These are phyloP conservation scores for Synchytrium microbalum DNA, from an alignment of 371 early-diverging fungal species.

Conservation along the genomic window DNA sequence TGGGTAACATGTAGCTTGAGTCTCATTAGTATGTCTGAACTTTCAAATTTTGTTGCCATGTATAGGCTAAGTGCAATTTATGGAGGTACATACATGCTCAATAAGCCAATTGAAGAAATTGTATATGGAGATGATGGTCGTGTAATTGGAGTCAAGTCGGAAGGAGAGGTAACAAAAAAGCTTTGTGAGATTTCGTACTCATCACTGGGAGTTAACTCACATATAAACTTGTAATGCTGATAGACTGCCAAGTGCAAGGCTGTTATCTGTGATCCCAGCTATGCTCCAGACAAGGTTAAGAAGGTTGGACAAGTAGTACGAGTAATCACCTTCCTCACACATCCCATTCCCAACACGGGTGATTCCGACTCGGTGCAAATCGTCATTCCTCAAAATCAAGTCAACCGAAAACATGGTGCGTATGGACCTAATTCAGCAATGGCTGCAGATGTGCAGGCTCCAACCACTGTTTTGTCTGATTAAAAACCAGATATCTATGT, in stretches of 20 bases:
- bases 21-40: conserved; percentile 6
- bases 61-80: conserved; percentile 82
- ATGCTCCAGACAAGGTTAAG: conserved; percentile 69
- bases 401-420: conserved; percentile 65
- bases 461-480: background rate
- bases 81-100: conserved; percentile 97
- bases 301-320: conserved; percentile 84
- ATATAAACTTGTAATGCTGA: too few species aligned
- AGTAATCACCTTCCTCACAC: conserved; percentile 87
- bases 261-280: conserved; percentile 95
- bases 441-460: background rate
- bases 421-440: background rate
- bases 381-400: conserved; percentile 94
- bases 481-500: conserved; percentile 75
- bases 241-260: conserved; percentile 63
- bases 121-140: conserved; percentile 70
- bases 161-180: conserved; percentile 53
- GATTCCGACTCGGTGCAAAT: conserved; percentile 87
- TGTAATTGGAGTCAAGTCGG: conserved; percentile 82
- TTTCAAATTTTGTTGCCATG: background rate
- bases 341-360: conserved; percentile 86
- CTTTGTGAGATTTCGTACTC: background rate
- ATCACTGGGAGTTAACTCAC: background rate
- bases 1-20: background rate
- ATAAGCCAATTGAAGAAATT: conserved; percentile 84